Evolutionary conservation across 2,329 filamentous ascomycete species (phyloP).

Genomic region (Cladosporium colombiae): DNA sequence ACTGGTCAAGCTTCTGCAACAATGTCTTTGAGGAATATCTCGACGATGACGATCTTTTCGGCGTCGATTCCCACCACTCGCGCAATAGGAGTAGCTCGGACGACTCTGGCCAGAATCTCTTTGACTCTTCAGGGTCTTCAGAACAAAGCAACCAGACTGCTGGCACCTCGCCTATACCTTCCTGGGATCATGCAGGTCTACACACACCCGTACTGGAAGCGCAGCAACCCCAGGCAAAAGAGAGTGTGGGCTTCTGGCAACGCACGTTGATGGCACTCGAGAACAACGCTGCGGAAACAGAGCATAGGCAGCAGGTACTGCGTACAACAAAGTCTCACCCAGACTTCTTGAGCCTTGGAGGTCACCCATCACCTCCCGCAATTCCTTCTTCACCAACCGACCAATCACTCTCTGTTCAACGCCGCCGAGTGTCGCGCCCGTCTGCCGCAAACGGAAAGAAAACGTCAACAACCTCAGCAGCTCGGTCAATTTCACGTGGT

Average conservation of each 20-base stretch:
- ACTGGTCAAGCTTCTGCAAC: conserved; percentile 59
- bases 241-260: conserved; percentile 54
- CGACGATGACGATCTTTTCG: conserved; percentile 56
- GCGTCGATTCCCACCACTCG: conserved; percentile 45
- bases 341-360: conserved; percentile 40
- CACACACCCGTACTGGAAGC: conserved; percentile 27
- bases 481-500: conserved; percentile 37
- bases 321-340: conserved; percentile 36
- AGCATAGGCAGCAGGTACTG: conserved; percentile 44
- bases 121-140: conserved; percentile 53
- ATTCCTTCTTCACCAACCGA: conserved; percentile 32
- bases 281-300: conserved; percentile 50
- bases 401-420: conserved; percentile 35
- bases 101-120: conserved; percentile 49
- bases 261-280: conserved; percentile 54
- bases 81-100: conserved; percentile 52
- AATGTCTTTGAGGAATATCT: conserved; percentile 66
- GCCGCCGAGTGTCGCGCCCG: conserved; percentile 27
- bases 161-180: conserved; percentile 51
- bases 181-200: conserved; percentile 40
- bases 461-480: conserved; percentile 28
- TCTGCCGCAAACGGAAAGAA: conserved; percentile 35
- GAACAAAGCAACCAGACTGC: conserved; percentile 51
- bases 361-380: conserved; percentile 38
- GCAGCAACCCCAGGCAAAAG: conserved; percentile 41